These are phyloP conservation scores for Biancaea sappan DNA, from an alignment of 306 rosid species.

Conservation along the genomic window DNA sequence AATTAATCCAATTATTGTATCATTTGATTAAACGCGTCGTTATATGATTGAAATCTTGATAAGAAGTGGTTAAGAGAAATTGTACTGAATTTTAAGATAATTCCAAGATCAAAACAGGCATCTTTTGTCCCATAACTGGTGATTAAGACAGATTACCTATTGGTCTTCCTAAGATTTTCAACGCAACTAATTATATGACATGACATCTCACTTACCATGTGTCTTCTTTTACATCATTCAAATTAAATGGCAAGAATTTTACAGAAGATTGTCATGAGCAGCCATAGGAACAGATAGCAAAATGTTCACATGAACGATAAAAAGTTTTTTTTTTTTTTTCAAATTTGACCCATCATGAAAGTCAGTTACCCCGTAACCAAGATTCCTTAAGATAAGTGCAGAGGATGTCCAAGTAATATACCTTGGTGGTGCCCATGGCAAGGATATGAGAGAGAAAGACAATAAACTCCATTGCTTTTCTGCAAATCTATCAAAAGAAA, in stretches of 20 bases:
- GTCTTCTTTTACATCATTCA: neutral
- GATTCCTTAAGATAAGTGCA: slow-evolving; percentile 42
- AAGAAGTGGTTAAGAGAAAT: slow-evolving; percentile 11
- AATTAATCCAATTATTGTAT: slow-evolving; percentile 11
- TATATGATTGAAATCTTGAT: slow-evolving; percentile 21
- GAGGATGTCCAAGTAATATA: slow-evolving; percentile 28
- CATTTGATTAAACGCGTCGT: slow-evolving; percentile 3
- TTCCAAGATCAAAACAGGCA: slow-evolving; percentile 1
- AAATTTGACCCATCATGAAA: neutral
- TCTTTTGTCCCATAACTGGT: neutral
- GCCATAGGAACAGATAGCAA: neutral
- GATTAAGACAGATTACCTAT: slow-evolving; percentile 36
- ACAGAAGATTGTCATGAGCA: neutral
- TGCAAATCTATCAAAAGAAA: slow-evolving; percentile 11
- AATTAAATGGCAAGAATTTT: no score
- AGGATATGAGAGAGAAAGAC: slow-evolving; percentile 39
- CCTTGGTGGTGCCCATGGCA: slow-evolving; percentile 49
- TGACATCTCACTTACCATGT: slow-evolving; percentile 18
- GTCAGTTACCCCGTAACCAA: neutral
- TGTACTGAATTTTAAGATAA: neutral
- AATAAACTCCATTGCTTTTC: slow-evolving; percentile 26
- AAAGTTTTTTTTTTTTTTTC: neutral
- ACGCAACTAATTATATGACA: neutral
- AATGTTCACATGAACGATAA: neutral
- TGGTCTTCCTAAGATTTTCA: slow-evolving; percentile 7